Percentiles rank a stretch among this genome's conserved stretches.
Evolutionary conservation across 768 basidiomycete genomes (phyloP).

Genomic region (Boletus rubroflammeus): DNA sequence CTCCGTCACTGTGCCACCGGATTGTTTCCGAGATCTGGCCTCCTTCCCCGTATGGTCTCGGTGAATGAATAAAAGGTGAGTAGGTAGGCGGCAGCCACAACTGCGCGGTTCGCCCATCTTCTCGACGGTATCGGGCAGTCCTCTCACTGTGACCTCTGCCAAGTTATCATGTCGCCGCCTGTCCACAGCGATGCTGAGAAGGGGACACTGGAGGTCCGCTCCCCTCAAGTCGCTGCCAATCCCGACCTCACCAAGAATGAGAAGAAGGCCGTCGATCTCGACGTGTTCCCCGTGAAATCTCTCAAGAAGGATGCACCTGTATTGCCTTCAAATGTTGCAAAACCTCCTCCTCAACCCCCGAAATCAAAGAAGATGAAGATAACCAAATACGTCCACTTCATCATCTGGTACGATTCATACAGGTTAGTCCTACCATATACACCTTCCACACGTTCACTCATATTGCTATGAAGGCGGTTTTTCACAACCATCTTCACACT

Average conservation of each 20-base stretch:
- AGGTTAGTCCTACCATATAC: slow-evolving; percentile 39
- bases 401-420: slow-evolving; percentile 79
- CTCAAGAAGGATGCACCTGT: slow-evolving; percentile 43
- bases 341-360: slow-evolving; percentile 33
- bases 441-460: slow-evolving; percentile 1
- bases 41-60: slow-evolving; percentile 10
- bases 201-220: slow-evolving; percentile 47
- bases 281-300: slow-evolving; percentile 32
- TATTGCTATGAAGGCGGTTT: slow-evolving; percentile 53
- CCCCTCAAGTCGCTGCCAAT: slow-evolving; percentile 29
- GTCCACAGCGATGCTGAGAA: slow-evolving; percentile 55
- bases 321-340: slow-evolving; percentile 32
- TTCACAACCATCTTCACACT: slow-evolving; percentile 58
- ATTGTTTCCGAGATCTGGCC: slow-evolving; percentile 19
- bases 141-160: slow-evolving; percentile 10
- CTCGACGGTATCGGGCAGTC: slow-evolving; percentile 9
- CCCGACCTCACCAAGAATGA: slow-evolving; percentile 35
- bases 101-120: slow-evolving; percentile 1
- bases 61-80: slow-evolving; percentile 24
- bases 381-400: slow-evolving; percentile 57
- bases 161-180: slow-evolving; percentile 40
- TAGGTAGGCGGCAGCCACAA: background rate
- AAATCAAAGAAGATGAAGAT: slow-evolving; percentile 51
- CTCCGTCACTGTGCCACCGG: slow-evolving; percentile 3
- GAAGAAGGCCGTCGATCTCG: slow-evolving; percentile 35